These are phyloP conservation scores for Cytospora leucostoma DNA, from an alignment of 2,329 filamentous ascomycete genomes.

Conservation along the genomic window DNA sequence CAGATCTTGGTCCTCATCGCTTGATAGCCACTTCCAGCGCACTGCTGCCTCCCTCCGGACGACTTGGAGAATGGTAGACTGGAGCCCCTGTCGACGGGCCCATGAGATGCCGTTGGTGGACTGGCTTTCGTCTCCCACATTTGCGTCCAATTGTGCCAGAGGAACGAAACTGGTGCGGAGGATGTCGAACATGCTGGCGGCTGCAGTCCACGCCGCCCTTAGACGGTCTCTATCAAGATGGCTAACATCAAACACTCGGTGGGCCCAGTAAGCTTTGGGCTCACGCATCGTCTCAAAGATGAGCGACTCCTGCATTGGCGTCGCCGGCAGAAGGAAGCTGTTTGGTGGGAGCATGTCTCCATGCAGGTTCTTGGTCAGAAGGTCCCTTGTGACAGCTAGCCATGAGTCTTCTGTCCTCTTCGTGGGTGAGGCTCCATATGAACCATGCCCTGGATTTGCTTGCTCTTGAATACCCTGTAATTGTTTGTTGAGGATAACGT, in stretches of 20 bases:
- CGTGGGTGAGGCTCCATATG: neutral
- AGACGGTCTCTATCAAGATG: slow-evolving; percentile 30
- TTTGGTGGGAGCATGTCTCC: slow-evolving; percentile 24
- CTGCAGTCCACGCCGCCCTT: slow-evolving; percentile 37
- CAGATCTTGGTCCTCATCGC: slow-evolving; percentile 17
- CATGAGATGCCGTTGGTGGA: slow-evolving; percentile 20
- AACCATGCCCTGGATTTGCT: neutral
- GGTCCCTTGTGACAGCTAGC: slow-evolving; percentile 23
- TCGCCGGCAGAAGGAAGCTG: slow-evolving; percentile 35
- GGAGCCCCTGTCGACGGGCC: slow-evolving; percentile 28
- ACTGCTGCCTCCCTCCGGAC: slow-evolving; percentile 22
- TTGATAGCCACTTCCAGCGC: slow-evolving; percentile 25
- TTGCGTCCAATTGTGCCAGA: slow-evolving; percentile 28
- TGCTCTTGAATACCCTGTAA: slow-evolving; percentile 1
- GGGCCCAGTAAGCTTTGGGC: slow-evolving; percentile 42
- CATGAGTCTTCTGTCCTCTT: slow-evolving; percentile 19
- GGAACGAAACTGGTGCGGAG: slow-evolving; percentile 41
- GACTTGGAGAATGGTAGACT: slow-evolving; percentile 30
- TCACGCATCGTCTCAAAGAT: slow-evolving; percentile 43
- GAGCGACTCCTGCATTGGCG: slow-evolving; percentile 42
- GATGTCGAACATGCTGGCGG: slow-evolving; percentile 37
- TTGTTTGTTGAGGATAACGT: slow-evolving; percentile 22
- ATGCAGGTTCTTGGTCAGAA: slow-evolving; percentile 25
- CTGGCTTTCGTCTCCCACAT: neutral
- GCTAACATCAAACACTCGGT: slow-evolving; percentile 39